These are phyloP conservation scores for Apium graveolens DNA, from an alignment of 129 eudicot species.

Conservation along the genomic window DNA sequence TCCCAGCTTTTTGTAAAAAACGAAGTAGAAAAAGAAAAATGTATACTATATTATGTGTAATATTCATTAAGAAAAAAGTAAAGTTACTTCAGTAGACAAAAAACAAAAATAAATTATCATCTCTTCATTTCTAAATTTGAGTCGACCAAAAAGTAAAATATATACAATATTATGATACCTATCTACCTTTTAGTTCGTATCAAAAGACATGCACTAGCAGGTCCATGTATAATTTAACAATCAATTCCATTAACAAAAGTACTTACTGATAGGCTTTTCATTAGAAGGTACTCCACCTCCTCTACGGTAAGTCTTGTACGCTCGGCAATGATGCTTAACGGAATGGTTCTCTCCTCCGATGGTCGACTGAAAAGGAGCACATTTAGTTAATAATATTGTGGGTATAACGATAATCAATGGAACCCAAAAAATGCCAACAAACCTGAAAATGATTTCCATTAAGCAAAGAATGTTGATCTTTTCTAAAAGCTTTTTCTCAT, in stretches of 20 bases:
- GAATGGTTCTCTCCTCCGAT: slow-evolving; percentile 86
- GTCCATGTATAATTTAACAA: neutral
- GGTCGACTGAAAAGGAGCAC: slow-evolving; percentile 67
- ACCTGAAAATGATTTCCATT: slow-evolving; percentile 97
- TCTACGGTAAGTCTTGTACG: slow-evolving; percentile 75
- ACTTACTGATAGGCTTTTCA: slow-evolving; percentile 98
- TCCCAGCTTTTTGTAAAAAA: neutral
- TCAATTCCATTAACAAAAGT: neutral
- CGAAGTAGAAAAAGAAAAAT: too few species aligned
- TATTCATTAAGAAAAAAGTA: neutral
- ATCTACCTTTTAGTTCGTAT: neutral
- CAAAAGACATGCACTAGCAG: neutral
- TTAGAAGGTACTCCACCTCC: slow-evolving; percentile 87
- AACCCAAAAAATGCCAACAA: neutral
- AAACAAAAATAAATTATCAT: neutral
- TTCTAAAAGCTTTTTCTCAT: slow-evolving; percentile 82
- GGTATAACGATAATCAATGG: neutral
- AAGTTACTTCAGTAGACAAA: neutral
- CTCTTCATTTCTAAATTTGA: neutral
- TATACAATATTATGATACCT: neutral
- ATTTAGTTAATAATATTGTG: neutral
- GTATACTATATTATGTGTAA: neutral
- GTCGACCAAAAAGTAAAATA: neutral
- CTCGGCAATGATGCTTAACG: slow-evolving; percentile 74
- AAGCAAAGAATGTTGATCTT: slow-evolving; percentile 91